Conservation (phyloP, 192 early-diverging fungal genomes). For the Dimargaris xerosporica region DNA sequence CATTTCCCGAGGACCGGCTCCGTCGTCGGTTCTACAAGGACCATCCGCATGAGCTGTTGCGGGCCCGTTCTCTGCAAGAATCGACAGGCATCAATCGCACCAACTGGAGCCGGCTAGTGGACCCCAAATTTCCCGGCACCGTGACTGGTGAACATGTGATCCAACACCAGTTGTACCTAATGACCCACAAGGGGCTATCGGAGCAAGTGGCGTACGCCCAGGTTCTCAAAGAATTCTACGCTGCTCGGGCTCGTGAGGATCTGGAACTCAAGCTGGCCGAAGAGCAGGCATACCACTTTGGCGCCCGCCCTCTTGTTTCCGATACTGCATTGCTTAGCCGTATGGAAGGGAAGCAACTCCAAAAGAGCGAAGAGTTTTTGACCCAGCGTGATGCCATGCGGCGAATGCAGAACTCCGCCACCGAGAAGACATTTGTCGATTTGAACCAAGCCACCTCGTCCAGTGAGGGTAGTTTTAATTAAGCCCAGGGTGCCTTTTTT, state of each 20-base stretch:
- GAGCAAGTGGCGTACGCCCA: slow-evolving; percentile 65
- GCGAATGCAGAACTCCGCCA: background rate
- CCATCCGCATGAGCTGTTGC: slow-evolving; percentile 78
- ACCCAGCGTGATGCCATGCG: background rate
- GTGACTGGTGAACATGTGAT: slow-evolving; percentile 36
- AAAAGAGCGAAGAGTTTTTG: slow-evolving; percentile 1
- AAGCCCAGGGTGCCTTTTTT: background rate
- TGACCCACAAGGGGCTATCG: slow-evolving; percentile 38
- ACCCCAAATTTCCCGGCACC: slow-evolving; percentile 13
- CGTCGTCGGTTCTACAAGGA: slow-evolving; percentile 74
- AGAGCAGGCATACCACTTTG: slow-evolving; percentile 32
- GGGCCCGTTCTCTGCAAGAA: slow-evolving; percentile 59
- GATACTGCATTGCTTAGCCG: background rate
- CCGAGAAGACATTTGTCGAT: background rate
- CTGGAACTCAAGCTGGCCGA: slow-evolving; percentile 43
- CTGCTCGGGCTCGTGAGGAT: slow-evolving; percentile 62
- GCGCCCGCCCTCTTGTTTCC: slow-evolving; percentile 20
- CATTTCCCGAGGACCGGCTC: slow-evolving; percentile 79
- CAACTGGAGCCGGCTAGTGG: slow-evolving; percentile 38
- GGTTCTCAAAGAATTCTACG: slow-evolving; percentile 69
- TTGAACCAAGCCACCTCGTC: too few species aligned
- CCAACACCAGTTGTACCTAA: slow-evolving; percentile 67
- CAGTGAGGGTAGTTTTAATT: too few species aligned
- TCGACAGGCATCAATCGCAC: slow-evolving; percentile 31
- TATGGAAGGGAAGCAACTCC: slow-evolving; percentile 3